A percentile compares a stretch with the other conserved stretches of the same genome.
Evolutionary conservation across 2,329 filamentous ascomycete genomes (phyloP).

Genomic region (Beauveria asiatica): DNA sequence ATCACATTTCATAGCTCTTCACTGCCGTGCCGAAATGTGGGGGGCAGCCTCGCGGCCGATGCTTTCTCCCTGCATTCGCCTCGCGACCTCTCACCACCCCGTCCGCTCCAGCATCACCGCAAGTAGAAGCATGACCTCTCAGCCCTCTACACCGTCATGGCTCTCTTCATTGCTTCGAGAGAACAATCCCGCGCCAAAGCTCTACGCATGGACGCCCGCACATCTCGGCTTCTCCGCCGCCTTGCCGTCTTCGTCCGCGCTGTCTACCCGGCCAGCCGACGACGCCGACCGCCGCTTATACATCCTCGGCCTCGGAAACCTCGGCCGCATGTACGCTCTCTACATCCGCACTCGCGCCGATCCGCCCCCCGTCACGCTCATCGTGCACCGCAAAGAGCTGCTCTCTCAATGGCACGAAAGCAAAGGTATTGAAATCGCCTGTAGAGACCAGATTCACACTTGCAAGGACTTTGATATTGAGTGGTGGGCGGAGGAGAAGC

Average conservation of each 20-base stretch:
- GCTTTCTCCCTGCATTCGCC: background rate
- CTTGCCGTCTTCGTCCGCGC: background rate
- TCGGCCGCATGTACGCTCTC: conserved; percentile 72
- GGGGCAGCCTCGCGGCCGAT: background rate
- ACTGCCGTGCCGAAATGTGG: background rate
- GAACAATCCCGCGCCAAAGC: conserved; percentile 20
- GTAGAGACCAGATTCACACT: conserved; percentile 22
- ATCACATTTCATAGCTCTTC: no score
- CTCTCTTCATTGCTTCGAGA: conserved; percentile 23
- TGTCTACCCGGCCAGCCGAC: background rate
- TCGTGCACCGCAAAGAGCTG: conserved; percentile 57
- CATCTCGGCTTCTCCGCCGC: conserved; percentile 18
- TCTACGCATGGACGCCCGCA: conserved; percentile 28
- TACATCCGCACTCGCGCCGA: conserved; percentile 51
- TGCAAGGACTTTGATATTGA: conserved; percentile 40
- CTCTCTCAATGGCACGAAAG: conserved; percentile 37
- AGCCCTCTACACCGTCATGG: conserved; percentile 21
- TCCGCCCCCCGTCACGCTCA: conserved; percentile 66
- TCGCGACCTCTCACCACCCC: background rate
- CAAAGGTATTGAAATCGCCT: conserved; percentile 38
- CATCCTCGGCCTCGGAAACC: conserved; percentile 71
- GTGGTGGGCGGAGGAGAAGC: conserved; percentile 43
- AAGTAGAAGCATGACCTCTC: background rate
- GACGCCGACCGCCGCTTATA: conserved; percentile 49
- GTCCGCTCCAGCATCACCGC: background rate